Conservation (phyloP, 352 stramenopile genomes). For the Phytophthora podocarpi region DNA sequence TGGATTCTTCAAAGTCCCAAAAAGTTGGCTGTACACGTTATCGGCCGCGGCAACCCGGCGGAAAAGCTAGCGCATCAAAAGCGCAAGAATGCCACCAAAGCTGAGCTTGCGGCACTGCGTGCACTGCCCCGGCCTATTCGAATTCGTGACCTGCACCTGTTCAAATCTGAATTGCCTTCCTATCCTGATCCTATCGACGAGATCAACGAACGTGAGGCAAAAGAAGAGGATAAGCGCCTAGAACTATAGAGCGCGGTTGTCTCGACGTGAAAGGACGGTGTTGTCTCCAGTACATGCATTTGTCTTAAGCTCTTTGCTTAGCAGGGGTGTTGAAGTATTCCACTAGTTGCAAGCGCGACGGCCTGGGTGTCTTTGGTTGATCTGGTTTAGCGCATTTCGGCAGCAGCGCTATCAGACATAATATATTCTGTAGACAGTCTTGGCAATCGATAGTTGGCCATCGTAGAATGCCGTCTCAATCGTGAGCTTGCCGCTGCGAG, state of each 20-base stretch:
- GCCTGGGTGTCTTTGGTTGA: slow-evolving; percentile 1
- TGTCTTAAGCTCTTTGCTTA: slow-evolving; percentile 14
- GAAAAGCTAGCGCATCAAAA: slow-evolving; percentile 42
- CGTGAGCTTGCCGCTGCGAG: slow-evolving; percentile 87
- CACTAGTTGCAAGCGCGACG: neutral
- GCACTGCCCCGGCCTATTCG: slow-evolving; percentile 32
- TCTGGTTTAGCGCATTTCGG: slow-evolving; percentile 3
- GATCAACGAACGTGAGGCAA: slow-evolving; percentile 36
- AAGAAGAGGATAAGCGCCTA: slow-evolving; percentile 24
- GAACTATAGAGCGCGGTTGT: slow-evolving; percentile 36
- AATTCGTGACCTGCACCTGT: slow-evolving; percentile 64
- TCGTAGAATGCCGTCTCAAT: slow-evolving; percentile 98
- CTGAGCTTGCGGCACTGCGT: slow-evolving; percentile 28
- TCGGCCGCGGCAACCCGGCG: slow-evolving; percentile 51
- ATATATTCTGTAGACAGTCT: slow-evolving; percentile 94
- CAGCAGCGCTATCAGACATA: slow-evolving; percentile 73
- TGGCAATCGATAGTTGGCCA: slow-evolving; percentile 84
- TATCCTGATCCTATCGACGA: slow-evolving; percentile 54
- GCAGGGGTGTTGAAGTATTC: slow-evolving; percentile 1
- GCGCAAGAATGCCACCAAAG: slow-evolving; percentile 36
- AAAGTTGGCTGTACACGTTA: slow-evolving; percentile 74
- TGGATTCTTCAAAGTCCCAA: slow-evolving; percentile 69
- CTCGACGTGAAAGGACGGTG: slow-evolving; percentile 9
- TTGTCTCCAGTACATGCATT: slow-evolving; percentile 29
- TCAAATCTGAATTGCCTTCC: slow-evolving; percentile 61